phyloP scores from a whole-genome alignment of 2,329 filamentous ascomycete species.

The Diplodia intermedia region DNA sequence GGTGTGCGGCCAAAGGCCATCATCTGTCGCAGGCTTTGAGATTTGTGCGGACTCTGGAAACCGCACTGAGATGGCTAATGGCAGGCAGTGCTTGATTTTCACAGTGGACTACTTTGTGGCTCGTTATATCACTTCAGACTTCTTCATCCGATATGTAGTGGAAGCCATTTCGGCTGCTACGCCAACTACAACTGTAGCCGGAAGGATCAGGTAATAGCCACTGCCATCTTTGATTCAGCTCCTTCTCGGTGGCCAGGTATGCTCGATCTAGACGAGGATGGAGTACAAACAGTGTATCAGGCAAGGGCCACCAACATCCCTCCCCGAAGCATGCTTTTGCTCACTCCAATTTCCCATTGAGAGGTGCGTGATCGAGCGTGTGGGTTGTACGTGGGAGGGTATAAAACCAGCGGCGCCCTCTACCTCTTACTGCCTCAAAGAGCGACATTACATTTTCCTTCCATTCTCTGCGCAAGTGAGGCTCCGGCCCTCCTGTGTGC shows the following conservation, averaged over 20 bases:
- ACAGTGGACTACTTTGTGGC: background rate
- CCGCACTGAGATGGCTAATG: background rate
- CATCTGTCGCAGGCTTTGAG: background rate
- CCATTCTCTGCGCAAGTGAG: background rate
- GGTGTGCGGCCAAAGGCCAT: background rate
- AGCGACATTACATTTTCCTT: background rate
- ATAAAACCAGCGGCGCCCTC: constrained; percentile 9
- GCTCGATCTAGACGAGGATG: background rate
- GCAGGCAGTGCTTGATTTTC: background rate
- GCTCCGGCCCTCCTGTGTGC: background rate
- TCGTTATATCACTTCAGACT: background rate
- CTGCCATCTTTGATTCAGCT: too few species aligned
- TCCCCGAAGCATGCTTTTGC: background rate
- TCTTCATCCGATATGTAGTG: background rate
- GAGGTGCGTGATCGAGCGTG: background rate
- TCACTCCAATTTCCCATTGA: background rate
- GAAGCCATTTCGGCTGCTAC: too few species aligned
- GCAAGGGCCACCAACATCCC: constrained; percentile 8
- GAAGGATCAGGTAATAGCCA: background rate
- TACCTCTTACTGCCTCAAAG: background rate
- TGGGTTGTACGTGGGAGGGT: background rate
- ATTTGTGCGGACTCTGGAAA: background rate
- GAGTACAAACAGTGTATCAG: constrained; percentile 1
- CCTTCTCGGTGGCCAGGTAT: too few species aligned
- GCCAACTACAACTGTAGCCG: too few species aligned